These are phyloP conservation scores for Fusarium continuum DNA, from an alignment of 2,329 filamentous ascomycete genomes.

Conservation along the genomic window DNA sequence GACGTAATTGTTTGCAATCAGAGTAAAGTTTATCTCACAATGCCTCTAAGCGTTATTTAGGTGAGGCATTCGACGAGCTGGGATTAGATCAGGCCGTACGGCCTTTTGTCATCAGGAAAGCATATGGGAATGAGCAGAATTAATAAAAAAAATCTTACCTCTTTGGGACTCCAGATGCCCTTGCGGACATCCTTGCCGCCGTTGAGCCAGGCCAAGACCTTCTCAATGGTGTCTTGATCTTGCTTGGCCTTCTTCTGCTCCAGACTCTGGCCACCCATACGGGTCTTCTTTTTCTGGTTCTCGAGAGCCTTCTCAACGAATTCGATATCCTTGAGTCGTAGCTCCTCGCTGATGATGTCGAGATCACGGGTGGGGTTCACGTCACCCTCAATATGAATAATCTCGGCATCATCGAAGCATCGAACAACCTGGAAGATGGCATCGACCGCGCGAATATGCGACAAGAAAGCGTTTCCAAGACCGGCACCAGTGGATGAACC, in stretches of 20 bases:
- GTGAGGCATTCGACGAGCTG: slow-evolving; percentile 98
- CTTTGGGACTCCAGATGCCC: slow-evolving; percentile 88
- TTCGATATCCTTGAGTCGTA: slow-evolving; percentile 98
- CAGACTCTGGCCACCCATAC: slow-evolving; percentile 90
- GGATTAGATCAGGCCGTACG: slow-evolving; percentile 91
- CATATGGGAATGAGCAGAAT: slow-evolving; percentile 18
- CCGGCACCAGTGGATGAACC: slow-evolving; percentile 97
- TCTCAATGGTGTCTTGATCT: slow-evolving; percentile 92
- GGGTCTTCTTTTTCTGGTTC: slow-evolving; percentile 90
- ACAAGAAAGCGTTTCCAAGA: slow-evolving; percentile 97
- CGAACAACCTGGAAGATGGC: slow-evolving; percentile 97
- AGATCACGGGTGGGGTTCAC: slow-evolving; percentile 95
- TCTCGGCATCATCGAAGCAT: slow-evolving; percentile 98
- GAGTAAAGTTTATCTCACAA: slow-evolving; percentile 86
- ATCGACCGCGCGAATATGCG: slow-evolving; percentile 97
- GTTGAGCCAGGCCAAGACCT: slow-evolving; percentile 83
- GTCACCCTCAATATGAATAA: slow-evolving; percentile 99
- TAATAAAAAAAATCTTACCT: slow-evolving; percentile 71
- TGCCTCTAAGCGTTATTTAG: slow-evolving; percentile 76
- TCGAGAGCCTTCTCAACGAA: slow-evolving; percentile 97
- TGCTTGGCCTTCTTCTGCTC: slow-evolving; percentile 98
- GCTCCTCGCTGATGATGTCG: slow-evolving; percentile 95
- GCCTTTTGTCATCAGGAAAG: slow-evolving; percentile 98
- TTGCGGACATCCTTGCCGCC: slow-evolving; percentile 94
- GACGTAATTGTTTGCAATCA: slow-evolving; percentile 58